Evolutionary conservation across 306 rosid species (phyloP), one percentile per base, ranked within the genome.

Genomic region (Acmispon strigosus): DNA sequence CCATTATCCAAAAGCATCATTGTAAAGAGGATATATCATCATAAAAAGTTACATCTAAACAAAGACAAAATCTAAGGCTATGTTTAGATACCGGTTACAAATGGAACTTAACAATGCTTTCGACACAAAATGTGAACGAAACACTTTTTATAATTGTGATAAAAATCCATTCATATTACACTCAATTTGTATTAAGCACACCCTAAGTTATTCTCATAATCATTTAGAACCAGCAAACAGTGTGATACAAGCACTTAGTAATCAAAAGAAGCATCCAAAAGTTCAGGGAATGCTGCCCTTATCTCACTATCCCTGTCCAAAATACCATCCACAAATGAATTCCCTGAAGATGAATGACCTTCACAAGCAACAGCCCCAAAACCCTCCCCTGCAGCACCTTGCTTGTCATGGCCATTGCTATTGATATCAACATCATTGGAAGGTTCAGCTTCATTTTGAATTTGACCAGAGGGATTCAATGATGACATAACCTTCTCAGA

Each of bases 271-370:
- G 37, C 89, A 73, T 87, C 94, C 58, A 87, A 83, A 48, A 94
- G 51, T 42, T 88, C 84, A 9, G 98, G 98, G 64, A 94, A 94
- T 39, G 84, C 82, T 6, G 86, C 85, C 72, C 79, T 75, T 39
- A 94, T 86, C 69, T 94, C 92, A 79, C 69, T 84, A 48, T 94
- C 98, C 45, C 73, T 87, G 36, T 84, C 92, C 89, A 94, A 77
- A 80, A 90, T 83, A 2, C 78, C 78, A 51, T 87, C 96, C 88
- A 94, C 90, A 51, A 94, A 93, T 37, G 96, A 86, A 19, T 67
- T 50, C 55, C 77, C 76, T 17, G 90, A 76, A 58, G 85, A 66
- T 15, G 86, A 80, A 67, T 77, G 55, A 13, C 69, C 43, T 39
- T 65, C 86, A 72, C 73, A 53, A 44, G 67, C 69, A 48, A 76